Evolutionary conservation across 2,329 filamentous ascomycete species (phyloP), one percentile per base, ranked within the genome.

Genomic region (Xylogone sp.): DNA sequence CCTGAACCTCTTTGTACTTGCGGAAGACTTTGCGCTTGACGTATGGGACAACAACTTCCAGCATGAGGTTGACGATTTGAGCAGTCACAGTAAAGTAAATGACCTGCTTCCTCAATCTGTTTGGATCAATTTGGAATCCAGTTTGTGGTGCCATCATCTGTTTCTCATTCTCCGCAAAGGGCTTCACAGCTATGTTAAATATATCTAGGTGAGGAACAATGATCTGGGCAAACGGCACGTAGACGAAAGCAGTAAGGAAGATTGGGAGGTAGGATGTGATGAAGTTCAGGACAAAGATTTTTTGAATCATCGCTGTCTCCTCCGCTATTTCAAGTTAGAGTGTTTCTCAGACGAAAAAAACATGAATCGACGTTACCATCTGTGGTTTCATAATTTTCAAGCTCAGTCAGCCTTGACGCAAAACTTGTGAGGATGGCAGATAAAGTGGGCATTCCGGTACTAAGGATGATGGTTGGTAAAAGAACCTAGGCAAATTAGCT

Each of bases 21-120:
- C 83, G 79, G 65, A 88, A 86, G 1, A 86, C 82, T 61, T 84
- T 83, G 55, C 89, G 86, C 70, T 96, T 97, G 48, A 90, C 71
- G 59, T 90, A 91, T 0, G 94, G 94, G 1, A 97, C 82, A 31
- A 97, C 74, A 4, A 91, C 82, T 68, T 99, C 94, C 55, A 93
- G 84, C 12, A 80, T 84, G 49, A 97, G 86, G 65, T 88, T 94
- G 61, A 99, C 86, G 34, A 97, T 81, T 65, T 97, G 93, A 0
- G 91, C 93, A 0, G 93, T 97, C 27, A 97, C 89, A 0, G 93
- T 96, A 56, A 96, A 94, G 72, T 96, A 97, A 56, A 97, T 94
- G 67, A 97, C 90, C 68, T 97, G 93, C 60, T 91, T 88, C 61
- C 86, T 88, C 31, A 97, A 82, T 16, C 94, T 81, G 58, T 85